Base-by-base conservation (phyloP, 2,329 filamentous ascomycete species). In the Calonectria multiphialidica region DNA sequence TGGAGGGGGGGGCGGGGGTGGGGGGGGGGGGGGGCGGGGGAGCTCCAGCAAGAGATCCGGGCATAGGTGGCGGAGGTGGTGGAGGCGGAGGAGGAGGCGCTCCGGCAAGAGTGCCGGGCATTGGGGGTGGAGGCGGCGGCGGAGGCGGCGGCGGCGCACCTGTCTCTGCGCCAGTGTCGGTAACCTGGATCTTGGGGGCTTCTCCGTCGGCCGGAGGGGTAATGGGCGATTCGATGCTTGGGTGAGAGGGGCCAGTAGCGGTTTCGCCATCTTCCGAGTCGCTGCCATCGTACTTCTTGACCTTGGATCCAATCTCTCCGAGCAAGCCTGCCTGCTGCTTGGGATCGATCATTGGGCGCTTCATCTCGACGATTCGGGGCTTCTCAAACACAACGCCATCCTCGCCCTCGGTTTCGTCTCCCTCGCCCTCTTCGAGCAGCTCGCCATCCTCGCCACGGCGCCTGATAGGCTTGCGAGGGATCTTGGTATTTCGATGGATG, bases 281-380 rank as follows among this genome's bases (percentile, higher is more conserved):
- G 80, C 93, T 94, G 55, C 88, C 93, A 80, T 94, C 94, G 78
- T 92, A 91, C 72, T 87, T 90, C 84, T 93, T 93, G 79, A 96
- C 90, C 84, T 94, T 97, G 63, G 92, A 90, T 40, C 91, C 90
- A 76, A 98, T 93, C 83, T 98, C 91, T 80, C 84, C 87, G 88
- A 86, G 88, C 84, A 87, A 93, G 80, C 85, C 96, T 82, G 81
- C 91, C 86, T 87, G 91, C 86, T 86, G 93, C 88, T 87, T 95
- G 83, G 84, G 90, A 76, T 91, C 88, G 77, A 91, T 85, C 40
- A 88, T 84, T 13, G 95, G 95, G 73, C 95, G 90, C 81, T 91
- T 93, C 84, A 96, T 91, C 82, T 97, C 90, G 70, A 98, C 90
- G 62, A 98, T 86, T 68, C 93, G 90, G 45, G 96, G 94, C 83